phyloP scores from a whole-genome alignment of 371 early-diverging fungal species.

The Mortierella polycephala region DNA sequence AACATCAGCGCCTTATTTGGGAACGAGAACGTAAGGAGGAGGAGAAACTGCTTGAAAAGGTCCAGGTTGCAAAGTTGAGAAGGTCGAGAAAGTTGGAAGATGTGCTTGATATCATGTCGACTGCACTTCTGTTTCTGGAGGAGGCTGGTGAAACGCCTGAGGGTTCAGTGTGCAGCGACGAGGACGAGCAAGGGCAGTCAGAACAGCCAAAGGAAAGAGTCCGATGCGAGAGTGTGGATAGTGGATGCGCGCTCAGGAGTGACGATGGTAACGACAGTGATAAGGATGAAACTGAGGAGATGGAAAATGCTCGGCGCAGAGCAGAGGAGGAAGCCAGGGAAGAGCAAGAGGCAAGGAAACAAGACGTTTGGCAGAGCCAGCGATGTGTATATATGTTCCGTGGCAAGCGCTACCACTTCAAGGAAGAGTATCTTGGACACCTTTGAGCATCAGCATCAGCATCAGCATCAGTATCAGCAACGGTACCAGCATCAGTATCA shows the following conservation, averaged over 20 bases:
- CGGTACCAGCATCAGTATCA: too few relatives aligned
- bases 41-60: neutral
- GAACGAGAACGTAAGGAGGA: slow-evolving; percentile 1
- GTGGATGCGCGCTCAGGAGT: slow-evolving; percentile 3
- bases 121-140: neutral
- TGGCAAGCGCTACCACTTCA: slow-evolving; percentile 21
- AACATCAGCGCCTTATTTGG: neutral
- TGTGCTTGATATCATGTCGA: neutral
- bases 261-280: slow-evolving; percentile 1
- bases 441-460: too few relatives aligned
- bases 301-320: neutral
- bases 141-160: neutral
- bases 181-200: too few relatives aligned
- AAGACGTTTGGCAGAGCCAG: neutral
- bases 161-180: neutral
- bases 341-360: slow-evolving; percentile 3
- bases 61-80: neutral
- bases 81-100: neutral
- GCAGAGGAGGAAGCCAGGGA: neutral
- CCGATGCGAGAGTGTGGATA: slow-evolving; percentile 10
- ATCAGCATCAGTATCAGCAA: too few relatives aligned
- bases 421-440: neutral
- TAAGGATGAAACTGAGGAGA: neutral
- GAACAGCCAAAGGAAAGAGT: slow-evolving; percentile 4
- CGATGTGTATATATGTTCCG: slow-evolving; percentile 27